Evolutionary conservation across 371 early-diverging fungal genomes (phyloP), one percentile per base, ranked within the genome.

Genomic region (Syncephalastrum racemosum): DNA sequence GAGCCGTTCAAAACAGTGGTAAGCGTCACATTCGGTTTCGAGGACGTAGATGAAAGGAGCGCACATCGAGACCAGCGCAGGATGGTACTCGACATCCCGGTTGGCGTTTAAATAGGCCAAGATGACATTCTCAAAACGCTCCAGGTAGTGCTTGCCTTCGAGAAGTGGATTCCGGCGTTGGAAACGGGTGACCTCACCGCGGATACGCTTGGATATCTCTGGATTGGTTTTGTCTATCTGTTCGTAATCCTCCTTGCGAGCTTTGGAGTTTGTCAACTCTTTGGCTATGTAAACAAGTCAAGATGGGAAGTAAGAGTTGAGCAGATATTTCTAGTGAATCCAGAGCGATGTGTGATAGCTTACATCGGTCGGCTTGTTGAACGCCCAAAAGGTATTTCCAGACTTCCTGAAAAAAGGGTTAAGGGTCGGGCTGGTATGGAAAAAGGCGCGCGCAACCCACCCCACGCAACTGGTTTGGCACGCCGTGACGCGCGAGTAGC

Each of bases 351-450:
- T n/a, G n/a, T n/a, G n/a, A n/a, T n/a, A n/a, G n/a, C 84, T 79
- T 84, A 89, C 93, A 90, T 54, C 93, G 81, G 73, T 96, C 94
- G 3, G 94, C 81, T 59, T 86, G 83, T 68, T 91, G 89, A 15
- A 94, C 88, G 25, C 91, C 94, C 39, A 96, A 81, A 41, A 96
- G 75, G 59, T 88, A 94, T 76, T 91, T 88, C 96, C 96, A 96
- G 40, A 90, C 93, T 56, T 91, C 91, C 89, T 90, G 80, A 56
- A 48, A 52, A 51, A 41, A 50, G 47, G 62, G 13, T 27, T 13
- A 51, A 15, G 19, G 39, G 3, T 2, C 36, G 16, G 41, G 49
- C 20, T 41, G 53, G 41, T 54, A 18, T 54, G n/a, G 20, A 54
- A 40, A 42, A 39, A 23, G 56, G 46, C 16, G 52, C 40, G 24